Evolutionary conservation across 2,329 filamentous ascomycete genomes (phyloP), one percentile per base, ranked within the genome.

Genomic region (Xylaria sp.): DNA sequence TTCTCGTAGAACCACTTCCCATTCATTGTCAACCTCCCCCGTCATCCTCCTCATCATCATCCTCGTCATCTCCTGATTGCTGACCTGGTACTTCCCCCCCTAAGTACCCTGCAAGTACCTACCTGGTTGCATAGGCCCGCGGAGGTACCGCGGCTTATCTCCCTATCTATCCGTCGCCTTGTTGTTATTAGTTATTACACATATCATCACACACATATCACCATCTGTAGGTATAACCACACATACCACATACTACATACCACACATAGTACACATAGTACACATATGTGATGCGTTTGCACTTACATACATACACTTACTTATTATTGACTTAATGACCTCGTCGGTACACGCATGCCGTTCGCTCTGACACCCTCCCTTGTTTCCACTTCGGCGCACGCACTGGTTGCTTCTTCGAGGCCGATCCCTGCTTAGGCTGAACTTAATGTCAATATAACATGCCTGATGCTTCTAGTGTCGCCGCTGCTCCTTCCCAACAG

Each of bases 371-470:
- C 39, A 27, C 61, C 62, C 56, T 64, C 45, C 58, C 50, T 61
- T 55, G 42, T 25, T 58, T 64, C 57, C 64, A 47, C 57, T n/a
- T 53, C 44, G 67, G 66, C 65, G 67, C 64, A 61, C 64, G 61
- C 27, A 25, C 10, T 15, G 42, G 55, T 66, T 60, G 55, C 65
- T 53, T 61, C 38, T 61, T 33, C 25, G 17, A 51, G 53, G 57
- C 45, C 69, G 57, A 74, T 68, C 68, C 66, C 67, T 66, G 73
- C 72, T 63, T 63, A 57, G 56, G 57, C 61, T 69, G 59, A 54
- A 69, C 67, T 67, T 55, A 51, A 53, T 59, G 15, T 11, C 17
- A 27, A 38, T 38, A 54, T 58, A 54, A 6, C 42, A 15, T 61
- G 36, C 50, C 50, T 47, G 56, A 59, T 49, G 56, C 20, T 50